These are phyloP conservation scores for Quercus alba DNA, from an alignment of 306 rosid genomes.

Conservation along the genomic window DNA sequence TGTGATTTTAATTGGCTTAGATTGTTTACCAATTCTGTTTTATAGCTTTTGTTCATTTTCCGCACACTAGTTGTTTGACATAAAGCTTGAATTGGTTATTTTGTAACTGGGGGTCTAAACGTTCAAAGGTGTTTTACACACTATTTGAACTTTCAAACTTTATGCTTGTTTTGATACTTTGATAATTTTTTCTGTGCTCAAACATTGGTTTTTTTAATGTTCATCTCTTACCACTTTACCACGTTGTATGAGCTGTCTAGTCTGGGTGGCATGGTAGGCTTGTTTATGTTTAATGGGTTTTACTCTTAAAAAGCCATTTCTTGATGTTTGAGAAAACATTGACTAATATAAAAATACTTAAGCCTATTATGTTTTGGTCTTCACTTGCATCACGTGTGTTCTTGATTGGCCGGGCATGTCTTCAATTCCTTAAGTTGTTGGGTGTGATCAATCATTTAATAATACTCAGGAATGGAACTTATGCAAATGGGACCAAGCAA, in stretches of 20 bases:
- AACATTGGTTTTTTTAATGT: not conserved
- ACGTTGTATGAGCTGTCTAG: not conserved
- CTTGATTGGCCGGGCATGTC: not conserved
- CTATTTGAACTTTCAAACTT: no score
- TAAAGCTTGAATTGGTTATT: no score
- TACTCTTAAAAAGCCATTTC: not conserved
- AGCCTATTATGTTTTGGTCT: not conserved
- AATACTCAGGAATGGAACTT: not conserved
- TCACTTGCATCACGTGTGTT: not conserved
- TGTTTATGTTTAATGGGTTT: not conserved
- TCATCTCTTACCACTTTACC: not conserved
- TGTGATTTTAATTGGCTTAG: no score
- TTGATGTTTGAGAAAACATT: not conserved
- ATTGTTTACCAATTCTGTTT: no score
- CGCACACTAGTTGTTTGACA: no score
- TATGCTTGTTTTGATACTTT: no score
- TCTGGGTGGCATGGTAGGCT: not conserved
- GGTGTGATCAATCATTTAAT: not conserved
- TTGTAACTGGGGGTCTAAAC: no score
- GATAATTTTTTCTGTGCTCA: not conserved
- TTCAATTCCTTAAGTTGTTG: not conserved
- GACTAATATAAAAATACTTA: not conserved
- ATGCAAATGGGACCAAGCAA: not conserved
- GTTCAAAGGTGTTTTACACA: no score
- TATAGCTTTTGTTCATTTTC: no score